Base-by-base conservation (phyloP, 2,329 filamentous ascomycete genomes). In the Rhynchosporium agropyri region DNA sequence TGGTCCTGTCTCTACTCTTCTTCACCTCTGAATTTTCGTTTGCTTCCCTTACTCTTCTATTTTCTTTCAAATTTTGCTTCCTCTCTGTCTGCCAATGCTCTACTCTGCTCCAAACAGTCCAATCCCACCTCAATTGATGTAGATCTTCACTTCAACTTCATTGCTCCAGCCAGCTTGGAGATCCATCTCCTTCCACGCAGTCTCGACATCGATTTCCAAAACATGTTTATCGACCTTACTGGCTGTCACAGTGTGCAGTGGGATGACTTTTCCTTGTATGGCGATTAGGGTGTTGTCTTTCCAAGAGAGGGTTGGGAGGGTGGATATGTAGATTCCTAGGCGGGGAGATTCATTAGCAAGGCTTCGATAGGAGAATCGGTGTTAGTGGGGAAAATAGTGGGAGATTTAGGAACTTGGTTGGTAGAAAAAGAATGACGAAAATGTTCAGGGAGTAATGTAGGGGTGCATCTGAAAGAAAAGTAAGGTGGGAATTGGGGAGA, bases 81-180 rank as follows among this genome's bases (percentile, higher is more conserved):
- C 9, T 36, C 33, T 36, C 33, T 36, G 9, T 36, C 20, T 20
- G 20, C 20, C 20, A 1, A 20, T 20, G 20, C 20, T 20, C 20
- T 20, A 20, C 20, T 20, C 20, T 20, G 1, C 20, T 20, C 20
- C 20, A 20, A 20, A 20, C 20, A 43, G 6, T 43, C 5, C 42
- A n/a, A 43, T 13, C 20, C 42, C 20, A n/a, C 9, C 4, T 43
- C 46, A 64, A 36, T 67, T 70, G 54, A 73, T 63, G 51, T 67
- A 69, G 55, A 73, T 67, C 62, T 69, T 87, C 48, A 96, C 78
- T 65, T 84, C 81, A 43, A 92, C 83, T 74, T 96, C 90, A 74
- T 97, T 96, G 67, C 86, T 89, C 88, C 90, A 96, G 7, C 89
- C 86, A 43, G 84, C 82, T 63, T 86, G 78, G 61, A 95, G 79